These are phyloP conservation scores for Starmera dryadoides DNA, from an alignment of 805 yeast genomes.

Conservation along the genomic window DNA sequence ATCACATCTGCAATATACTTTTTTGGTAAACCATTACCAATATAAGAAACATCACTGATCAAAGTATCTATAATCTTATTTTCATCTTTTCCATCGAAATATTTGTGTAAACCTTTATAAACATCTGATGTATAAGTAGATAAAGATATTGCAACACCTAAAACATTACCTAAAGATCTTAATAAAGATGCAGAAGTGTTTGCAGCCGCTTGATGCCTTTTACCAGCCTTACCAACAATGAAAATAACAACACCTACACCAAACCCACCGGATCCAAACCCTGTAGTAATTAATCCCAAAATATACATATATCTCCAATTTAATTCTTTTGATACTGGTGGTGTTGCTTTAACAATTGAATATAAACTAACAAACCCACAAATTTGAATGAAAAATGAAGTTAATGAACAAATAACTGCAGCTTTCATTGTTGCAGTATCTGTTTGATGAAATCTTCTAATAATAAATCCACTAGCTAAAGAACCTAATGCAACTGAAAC, in stretches of 20 bases:
- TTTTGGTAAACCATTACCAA: not conserved
- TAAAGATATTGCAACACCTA: conserved; percentile 34
- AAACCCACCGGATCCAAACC: conserved; percentile 35
- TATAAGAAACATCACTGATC: not conserved
- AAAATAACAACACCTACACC: conserved; percentile 30
- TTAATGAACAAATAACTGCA: conserved; percentile 10
- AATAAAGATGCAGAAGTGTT: conserved; percentile 38
- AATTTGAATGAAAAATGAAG: conserved; percentile 10
- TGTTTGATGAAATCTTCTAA: conserved; percentile 17
- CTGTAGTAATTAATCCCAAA: conserved; percentile 23
- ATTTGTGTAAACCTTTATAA: conserved; percentile 3
- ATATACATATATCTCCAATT: conserved; percentile 17
- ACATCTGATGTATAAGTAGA: conserved; percentile 20
- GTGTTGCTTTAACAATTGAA: conserved; percentile 2
- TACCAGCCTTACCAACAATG: conserved; percentile 35
- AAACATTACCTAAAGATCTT: conserved; percentile 35
- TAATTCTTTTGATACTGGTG: conserved; percentile 7
- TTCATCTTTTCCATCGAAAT: not conserved
- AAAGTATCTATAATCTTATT: not conserved
- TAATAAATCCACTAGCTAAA: conserved; percentile 26
- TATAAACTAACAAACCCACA: conserved; percentile 13
- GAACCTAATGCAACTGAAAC: conserved; percentile 33
- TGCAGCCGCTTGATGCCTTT: conserved; percentile 34
- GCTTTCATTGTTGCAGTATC: conserved; percentile 17
- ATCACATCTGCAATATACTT: not conserved